A percentile compares a stretch with the other conserved stretches of the same genome.
Conservation (phyloP, 345 rosid genomes). For the Mallotus nudiflorus region DNA sequence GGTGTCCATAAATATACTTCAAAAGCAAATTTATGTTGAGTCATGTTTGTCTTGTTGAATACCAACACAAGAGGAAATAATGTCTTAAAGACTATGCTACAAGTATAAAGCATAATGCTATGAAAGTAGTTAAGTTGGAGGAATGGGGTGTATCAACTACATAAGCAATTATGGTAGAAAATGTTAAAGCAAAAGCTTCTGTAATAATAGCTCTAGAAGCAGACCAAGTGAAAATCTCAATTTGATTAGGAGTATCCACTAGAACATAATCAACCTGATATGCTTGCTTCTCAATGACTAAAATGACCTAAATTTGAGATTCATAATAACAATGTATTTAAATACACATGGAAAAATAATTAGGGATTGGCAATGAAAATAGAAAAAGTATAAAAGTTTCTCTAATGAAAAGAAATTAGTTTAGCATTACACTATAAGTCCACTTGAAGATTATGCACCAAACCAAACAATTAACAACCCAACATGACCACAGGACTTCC, state of each 20-base stretch:
- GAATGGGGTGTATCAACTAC: constrained; percentile 86
- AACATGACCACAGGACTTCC: neutral
- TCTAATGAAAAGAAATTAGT: no score
- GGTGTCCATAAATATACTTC: no score
- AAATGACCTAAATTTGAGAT: constrained; percentile 49
- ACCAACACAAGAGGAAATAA: constrained; percentile 73
- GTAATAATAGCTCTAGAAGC: constrained; percentile 92
- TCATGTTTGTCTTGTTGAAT: constrained; percentile 79
- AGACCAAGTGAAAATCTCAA: constrained; percentile 91
- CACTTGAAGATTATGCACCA: no score
- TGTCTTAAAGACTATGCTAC: constrained; percentile 83
- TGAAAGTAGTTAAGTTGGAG: constrained; percentile 69
- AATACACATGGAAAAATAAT: neutral
- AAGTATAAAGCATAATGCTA: constrained; percentile 89
- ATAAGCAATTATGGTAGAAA: constrained; percentile 72
- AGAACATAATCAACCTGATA: no score
- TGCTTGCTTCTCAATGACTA: constrained; percentile 79
- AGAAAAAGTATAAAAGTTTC: neutral
- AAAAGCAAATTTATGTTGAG: constrained; percentile 79
- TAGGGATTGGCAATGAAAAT: neutral
- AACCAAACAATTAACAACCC: no score
- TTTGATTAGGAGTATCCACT: no score
- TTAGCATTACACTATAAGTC: no score
- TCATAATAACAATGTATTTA: neutral
- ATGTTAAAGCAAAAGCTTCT: constrained; percentile 84